phyloP scores from a whole-genome alignment of 805 yeast genomes.

The Candida insectalens region DNA sequence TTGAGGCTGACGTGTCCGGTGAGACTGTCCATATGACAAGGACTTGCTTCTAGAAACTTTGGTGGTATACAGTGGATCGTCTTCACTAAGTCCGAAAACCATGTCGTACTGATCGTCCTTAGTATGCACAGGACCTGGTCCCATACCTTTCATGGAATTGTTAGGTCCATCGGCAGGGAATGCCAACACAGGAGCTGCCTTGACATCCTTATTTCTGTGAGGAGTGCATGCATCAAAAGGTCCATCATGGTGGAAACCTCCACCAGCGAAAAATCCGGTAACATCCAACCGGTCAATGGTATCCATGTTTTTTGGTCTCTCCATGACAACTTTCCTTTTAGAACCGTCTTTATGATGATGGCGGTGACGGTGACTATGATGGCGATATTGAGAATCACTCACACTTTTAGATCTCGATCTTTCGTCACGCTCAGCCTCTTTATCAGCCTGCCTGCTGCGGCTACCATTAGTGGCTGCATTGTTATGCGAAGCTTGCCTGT shows the following conservation, averaged over 20 bases:
- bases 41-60: slow-evolving; percentile 3
- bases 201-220: slow-evolving; percentile 69
- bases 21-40: not conserved
- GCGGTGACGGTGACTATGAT: slow-evolving; percentile 7
- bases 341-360: slow-evolving; percentile 13
- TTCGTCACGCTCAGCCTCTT: slow-evolving; percentile 20
- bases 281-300: slow-evolving; percentile 94
- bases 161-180: slow-evolving; percentile 96
- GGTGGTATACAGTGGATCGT: slow-evolving; percentile 28
- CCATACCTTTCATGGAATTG: slow-evolving; percentile 65
- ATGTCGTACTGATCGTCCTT: slow-evolving; percentile 59
- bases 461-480: not conserved
- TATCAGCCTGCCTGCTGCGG: slow-evolving; percentile 5
- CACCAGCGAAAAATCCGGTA: slow-evolving; percentile 86
- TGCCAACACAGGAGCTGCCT: slow-evolving; percentile 86
- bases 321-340: slow-evolving; percentile 27
- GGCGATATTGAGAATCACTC: slow-evolving; percentile 12
- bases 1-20: not conserved
- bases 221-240: slow-evolving; percentile 99
- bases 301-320: slow-evolving; percentile 69
- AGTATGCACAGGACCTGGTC: slow-evolving; percentile 37
- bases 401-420: slow-evolving; percentile 23
- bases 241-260: slow-evolving; percentile 96
- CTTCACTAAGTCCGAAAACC: slow-evolving; percentile 58
- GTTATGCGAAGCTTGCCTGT: slow-evolving; percentile 1